Base-by-base conservation (phyloP, 2,329 filamentous ascomycete species). In the Phialemonium atrogriseum region DNA sequence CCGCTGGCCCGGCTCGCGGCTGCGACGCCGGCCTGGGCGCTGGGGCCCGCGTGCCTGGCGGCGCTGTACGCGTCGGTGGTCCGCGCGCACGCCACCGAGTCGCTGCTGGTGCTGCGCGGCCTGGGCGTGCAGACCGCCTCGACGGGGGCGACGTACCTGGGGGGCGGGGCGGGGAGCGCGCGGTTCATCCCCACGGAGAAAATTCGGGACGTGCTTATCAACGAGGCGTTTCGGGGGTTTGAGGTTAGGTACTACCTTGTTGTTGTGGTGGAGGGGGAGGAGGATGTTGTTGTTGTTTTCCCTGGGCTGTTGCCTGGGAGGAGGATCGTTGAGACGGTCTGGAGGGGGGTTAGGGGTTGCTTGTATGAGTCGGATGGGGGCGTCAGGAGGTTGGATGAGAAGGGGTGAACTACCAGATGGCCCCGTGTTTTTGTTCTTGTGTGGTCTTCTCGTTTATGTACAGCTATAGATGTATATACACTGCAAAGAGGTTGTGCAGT, bases 221-320 rank as follows among this genome's bases (percentile, higher is more conserved):
- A 95, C 54, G 91, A 98, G 64, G 91, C 88, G 4, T 96, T 96
- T 58, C 77, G 76, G 35, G 88, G 88, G 1, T 94, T 95, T 49
- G 85, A 88, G 59, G 87, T 96, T 21, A 66, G 80, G 24, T 94
- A 89, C 51, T 95, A 94, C 51, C 63, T 98, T 7, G 77, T 85
- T 5, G 84, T 96, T 18, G 81, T 96, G 32, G 86, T 96, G 12
- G 83, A 93, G 45, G 87, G 80, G 3, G 89, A 96, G 58, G 73
- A 80, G 33, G 80, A 91, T 43, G 73, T 94, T 5, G 84, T 96
- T 0, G 89, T 98, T n/a, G 87, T 96, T 4, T 98, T 98, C 54
- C 89, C 89, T 3, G 72, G 71, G 35, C 58, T 94, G 42, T 53
- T 95, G 39, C 91, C 91, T 0, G 62, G 76, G 36, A 65, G 84